phyloP scores from a whole-genome alignment of 2,329 filamentous ascomycete genomes.

The Claviceps sp. region DNA sequence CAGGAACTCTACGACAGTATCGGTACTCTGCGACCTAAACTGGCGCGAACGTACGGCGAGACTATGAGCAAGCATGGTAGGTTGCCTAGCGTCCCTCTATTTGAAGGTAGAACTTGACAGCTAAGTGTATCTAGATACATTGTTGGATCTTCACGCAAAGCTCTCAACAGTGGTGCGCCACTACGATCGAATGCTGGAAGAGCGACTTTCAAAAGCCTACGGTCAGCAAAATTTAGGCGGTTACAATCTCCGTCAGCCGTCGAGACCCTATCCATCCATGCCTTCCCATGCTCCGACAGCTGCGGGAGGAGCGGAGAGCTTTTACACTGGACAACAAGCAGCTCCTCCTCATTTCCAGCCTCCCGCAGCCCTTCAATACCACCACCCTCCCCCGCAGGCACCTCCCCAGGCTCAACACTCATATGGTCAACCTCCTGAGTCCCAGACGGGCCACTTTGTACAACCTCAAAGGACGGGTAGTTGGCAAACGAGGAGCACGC shows the following conservation, averaged over 20 bases:
- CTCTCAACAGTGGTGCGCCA: constrained; percentile 92
- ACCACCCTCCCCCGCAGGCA: constrained; percentile 14
- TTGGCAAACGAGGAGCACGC: constrained; percentile 32
- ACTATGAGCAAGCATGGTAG: constrained; percentile 98
- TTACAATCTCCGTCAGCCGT: constrained; percentile 44
- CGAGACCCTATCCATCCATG: constrained; percentile 60
- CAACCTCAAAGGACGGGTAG: constrained; percentile 35
- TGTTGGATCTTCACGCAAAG: constrained; percentile 89
- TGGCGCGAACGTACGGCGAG: constrained; percentile 91
- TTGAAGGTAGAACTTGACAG: neutral
- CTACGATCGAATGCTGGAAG: constrained; percentile 96
- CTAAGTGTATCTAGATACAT: constrained; percentile 48
- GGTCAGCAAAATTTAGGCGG: constrained; percentile 61
- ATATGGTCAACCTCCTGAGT: constrained; percentile 28
- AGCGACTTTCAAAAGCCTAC: constrained; percentile 85
- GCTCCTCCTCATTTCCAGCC: constrained; percentile 21
- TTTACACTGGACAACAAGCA: constrained; percentile 61
- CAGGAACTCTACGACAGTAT: constrained; percentile 98
- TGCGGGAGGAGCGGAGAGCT: constrained; percentile 56
- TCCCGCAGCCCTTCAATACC: constrained; percentile 10
- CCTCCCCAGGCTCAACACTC: constrained; percentile 29
- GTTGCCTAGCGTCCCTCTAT: constrained; percentile 15
- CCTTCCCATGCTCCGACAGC: constrained; percentile 36
- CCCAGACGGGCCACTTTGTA: constrained; percentile 29
- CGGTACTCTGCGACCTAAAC: constrained; percentile 79